Evolutionary conservation across 2,329 filamentous ascomycete species (phyloP).

Genomic region (Aureobasidium zeae): DNA sequence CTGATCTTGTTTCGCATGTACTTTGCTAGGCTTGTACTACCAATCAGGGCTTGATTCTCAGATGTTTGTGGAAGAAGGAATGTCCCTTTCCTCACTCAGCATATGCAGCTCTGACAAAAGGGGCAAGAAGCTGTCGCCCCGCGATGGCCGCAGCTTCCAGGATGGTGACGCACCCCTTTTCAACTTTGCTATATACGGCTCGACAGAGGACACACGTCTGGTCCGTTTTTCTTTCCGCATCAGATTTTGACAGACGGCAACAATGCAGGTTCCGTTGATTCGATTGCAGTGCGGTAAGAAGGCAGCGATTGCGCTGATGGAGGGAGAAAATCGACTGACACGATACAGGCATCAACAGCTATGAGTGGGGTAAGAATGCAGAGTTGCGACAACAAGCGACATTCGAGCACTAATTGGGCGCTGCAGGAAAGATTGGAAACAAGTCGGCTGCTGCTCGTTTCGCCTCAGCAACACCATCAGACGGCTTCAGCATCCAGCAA

Average conservation of each 20-base stretch:
- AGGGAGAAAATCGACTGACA: conserved; percentile 9
- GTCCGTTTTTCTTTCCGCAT: background rate
- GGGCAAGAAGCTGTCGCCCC: too few species aligned
- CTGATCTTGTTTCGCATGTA: too few species aligned
- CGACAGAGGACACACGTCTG: too few species aligned
- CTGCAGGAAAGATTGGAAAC: conserved; percentile 69
- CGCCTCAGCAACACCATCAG: conserved; percentile 72
- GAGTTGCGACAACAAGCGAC: background rate
- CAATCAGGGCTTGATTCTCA: too few species aligned
- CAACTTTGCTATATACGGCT: too few species aligned
- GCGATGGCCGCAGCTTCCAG: too few species aligned
- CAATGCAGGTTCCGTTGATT: conserved; percentile 71
- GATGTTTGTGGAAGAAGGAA: too few species aligned
- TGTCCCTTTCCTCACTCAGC: too few species aligned
- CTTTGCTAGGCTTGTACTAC: too few species aligned
- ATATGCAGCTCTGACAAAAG: too few species aligned
- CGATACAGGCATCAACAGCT: conserved; percentile 80
- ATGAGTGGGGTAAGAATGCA: conserved; percentile 78
- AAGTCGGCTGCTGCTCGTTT: conserved; percentile 83
- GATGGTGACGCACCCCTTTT: too few species aligned
- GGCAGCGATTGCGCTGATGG: conserved; percentile 15
- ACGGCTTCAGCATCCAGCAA: conserved; percentile 67
- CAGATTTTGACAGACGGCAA: conserved; percentile 15
- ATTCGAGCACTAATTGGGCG: conserved; percentile 23
- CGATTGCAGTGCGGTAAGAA: conserved; percentile 67